These are phyloP conservation scores for Inga laurina DNA, from an alignment of 306 rosid genomes.

Conservation along the genomic window DNA sequence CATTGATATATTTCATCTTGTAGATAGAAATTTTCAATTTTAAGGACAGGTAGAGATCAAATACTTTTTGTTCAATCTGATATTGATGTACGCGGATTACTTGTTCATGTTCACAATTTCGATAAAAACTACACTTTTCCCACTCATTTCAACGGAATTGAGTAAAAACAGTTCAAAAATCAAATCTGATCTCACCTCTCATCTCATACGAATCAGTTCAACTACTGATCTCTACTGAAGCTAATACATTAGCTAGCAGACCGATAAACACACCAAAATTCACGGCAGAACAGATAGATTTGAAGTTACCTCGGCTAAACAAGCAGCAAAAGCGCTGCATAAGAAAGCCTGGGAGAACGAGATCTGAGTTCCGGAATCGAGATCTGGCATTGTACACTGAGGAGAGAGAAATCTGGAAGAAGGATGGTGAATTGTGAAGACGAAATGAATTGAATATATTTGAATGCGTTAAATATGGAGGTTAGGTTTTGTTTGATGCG, in stretches of 20 bases:
- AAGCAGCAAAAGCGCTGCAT: slow-evolving; percentile 96
- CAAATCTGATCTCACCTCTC: not conserved
- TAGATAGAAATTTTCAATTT: not conserved
- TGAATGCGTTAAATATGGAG: not conserved
- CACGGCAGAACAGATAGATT: not conserved
- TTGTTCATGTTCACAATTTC: not conserved
- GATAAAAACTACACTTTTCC: not conserved
- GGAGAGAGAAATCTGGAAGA: slow-evolving; percentile 10
- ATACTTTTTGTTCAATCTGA: not conserved
- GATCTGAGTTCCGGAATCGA: slow-evolving; percentile 59
- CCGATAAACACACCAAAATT: not conserved
- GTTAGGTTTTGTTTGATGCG: slow-evolving; percentile 3
- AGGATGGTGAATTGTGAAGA: not conserved
- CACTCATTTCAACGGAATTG: not conserved
- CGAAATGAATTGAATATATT: not conserved
- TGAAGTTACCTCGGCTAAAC: slow-evolving; percentile 79
- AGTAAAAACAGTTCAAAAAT: not conserved
- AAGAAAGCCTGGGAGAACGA: slow-evolving; percentile 69
- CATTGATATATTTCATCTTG: not conserved
- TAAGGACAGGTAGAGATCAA: not conserved
- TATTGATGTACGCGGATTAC: not conserved
- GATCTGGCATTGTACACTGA: slow-evolving; percentile 72
- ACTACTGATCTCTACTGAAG: not conserved
- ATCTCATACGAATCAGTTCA: slow-evolving; percentile 10
- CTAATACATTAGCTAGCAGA: not conserved